Base-by-base conservation (phyloP, 371 early-diverging fungal genomes). In the Synchytrium microbalum region DNA sequence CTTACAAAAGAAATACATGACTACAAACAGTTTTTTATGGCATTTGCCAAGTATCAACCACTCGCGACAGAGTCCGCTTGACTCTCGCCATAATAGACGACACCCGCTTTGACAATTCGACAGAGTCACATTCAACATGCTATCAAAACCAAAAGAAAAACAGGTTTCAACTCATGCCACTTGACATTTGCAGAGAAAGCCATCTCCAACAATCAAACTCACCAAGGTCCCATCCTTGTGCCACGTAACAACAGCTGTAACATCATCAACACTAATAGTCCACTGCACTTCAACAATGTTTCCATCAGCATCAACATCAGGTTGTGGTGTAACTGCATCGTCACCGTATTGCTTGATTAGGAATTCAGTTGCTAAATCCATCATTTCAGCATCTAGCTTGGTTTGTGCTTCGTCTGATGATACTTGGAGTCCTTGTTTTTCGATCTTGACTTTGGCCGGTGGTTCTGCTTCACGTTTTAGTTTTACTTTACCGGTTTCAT, bases 91-190 rank as follows among this genome's bases (percentile, higher is more conserved):
- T 58, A 29, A 70, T 59, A 0, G 64, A 26, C 14, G 52, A 30
- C 3, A 74, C 58, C 2, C 74, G 61, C 46, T 69, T 62, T 29
- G 62, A 55, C 57, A 70, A 38, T 30, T 73, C 74, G 32, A 68
- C 74, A 2, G 67, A 65, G 24, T 55, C 28, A 1, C 66, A 38
- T 52, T 65, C 63, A 24, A 70, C 59, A 33, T 53, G 59, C 70
- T 69, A 57, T 16, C 24, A 33, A 23, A 59, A 2, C 2, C 8
- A 62, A n/a, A 2, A 27, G 63, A 26, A 33, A 19, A n/a, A 60
- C 29, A 31, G 16, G 54, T 31, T 19, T 5, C 13, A 25, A 58
- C 29, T n/a, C 30, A 19, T 0, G 23, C 55, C 14, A 13, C 10
- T 25, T 3, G 31, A 14, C 25, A 0, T 16, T 28, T 31, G 14